Conservation (phyloP, 352 stramenopile genomes). For the Blastocystis sp. region DNA sequence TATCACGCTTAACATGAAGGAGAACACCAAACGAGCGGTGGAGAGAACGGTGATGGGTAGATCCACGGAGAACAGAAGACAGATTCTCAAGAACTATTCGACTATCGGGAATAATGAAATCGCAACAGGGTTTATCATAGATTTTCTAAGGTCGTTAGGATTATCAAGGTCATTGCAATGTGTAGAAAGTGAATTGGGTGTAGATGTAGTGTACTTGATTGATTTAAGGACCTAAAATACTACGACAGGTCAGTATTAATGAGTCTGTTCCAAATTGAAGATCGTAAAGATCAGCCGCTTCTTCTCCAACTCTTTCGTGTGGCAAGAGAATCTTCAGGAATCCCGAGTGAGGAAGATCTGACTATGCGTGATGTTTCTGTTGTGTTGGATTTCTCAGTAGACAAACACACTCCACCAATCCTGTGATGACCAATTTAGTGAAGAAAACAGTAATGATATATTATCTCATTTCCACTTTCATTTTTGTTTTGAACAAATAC, state of each 20-base stretch:
- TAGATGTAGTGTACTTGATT: neutral
- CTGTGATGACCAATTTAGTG: conserved; percentile 7
- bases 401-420: neutral
- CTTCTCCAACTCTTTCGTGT: neutral
- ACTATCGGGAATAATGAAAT: neutral
- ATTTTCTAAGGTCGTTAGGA: neutral
- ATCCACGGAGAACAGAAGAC: neutral
- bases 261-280: neutral
- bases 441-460: conserved; percentile 47
- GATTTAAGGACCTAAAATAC: neutral
- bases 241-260: neutral
- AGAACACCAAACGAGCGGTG: neutral
- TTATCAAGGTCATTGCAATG: neutral
- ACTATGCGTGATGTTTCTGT: neutral
- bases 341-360: neutral
- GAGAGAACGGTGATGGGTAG: neutral
- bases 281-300: neutral
- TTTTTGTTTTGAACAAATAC: conserved; percentile 51
- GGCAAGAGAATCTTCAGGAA: neutral
- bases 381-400: neutral
- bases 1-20: neutral
- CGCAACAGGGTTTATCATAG: conserved; percentile 20
- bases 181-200: neutral
- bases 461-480: neutral
- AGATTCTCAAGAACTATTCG: neutral